These are phyloP conservation scores for Vanrija sp. DNA, from an alignment of 1,284 basidiomycete species.

Conservation along the genomic window DNA sequence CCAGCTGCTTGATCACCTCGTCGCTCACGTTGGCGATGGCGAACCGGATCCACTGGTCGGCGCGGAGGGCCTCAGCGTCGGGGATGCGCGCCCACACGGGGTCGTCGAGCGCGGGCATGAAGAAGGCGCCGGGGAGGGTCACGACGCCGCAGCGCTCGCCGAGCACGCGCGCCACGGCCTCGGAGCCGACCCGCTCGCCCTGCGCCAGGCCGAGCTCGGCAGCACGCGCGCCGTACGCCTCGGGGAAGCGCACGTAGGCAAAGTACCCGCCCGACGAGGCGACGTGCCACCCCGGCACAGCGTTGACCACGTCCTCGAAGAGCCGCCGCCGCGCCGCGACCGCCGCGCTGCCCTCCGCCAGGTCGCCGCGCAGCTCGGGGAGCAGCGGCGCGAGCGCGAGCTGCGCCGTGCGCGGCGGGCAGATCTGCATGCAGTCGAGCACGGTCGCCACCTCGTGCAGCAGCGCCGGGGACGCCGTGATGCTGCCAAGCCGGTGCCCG, in stretches of 20 bases:
- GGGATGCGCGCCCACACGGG: conserved; percentile 32
- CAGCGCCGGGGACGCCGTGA: conserved; percentile 63
- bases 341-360: conserved; percentile 55
- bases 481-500: conserved; percentile 73
- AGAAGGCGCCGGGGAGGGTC: conserved; percentile 66
- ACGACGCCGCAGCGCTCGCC: conserved; percentile 64
- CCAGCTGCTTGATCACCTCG: conserved; percentile 58
- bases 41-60: conserved; percentile 49
- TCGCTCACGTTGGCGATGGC: conserved; percentile 77
- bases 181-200: conserved; percentile 40
- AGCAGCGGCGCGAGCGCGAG: conserved; percentile 61
- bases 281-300: conserved; percentile 60
- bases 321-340: conserved; percentile 59
- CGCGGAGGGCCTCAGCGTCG: conserved; percentile 36
- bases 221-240: conserved; percentile 53
- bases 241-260: conserved; percentile 69
- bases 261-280: conserved; percentile 68
- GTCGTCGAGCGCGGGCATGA: conserved; percentile 49
- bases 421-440: conserved; percentile 73
- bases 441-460: conserved; percentile 59
- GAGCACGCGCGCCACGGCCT: conserved; percentile 59
- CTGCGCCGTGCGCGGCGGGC: conserved; percentile 68
- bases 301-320: conserved; percentile 52
- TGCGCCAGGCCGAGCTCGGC: conserved; percentile 57
- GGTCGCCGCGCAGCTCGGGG: conserved; percentile 56